These are phyloP conservation scores for Rhizophagus sp. DNA, from an alignment of 192 early-diverging fungal genomes.

Conservation along the genomic window DNA sequence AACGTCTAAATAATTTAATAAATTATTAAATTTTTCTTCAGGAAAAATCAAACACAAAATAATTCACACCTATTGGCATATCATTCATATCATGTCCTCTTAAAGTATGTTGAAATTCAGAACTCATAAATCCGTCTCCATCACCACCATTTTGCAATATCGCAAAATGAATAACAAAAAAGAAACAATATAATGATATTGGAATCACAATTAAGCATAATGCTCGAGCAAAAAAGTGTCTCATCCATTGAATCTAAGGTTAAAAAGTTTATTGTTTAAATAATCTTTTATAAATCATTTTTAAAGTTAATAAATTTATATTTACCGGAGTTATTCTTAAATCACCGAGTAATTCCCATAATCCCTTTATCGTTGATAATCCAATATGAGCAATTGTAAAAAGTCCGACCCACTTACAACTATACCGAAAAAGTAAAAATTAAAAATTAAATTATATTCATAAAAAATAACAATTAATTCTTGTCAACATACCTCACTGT, in stretches of 20 bases:
- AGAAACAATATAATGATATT: conserved; percentile 72
- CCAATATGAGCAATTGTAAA: conserved; percentile 88
- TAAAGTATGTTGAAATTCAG: conserved; percentile 84
- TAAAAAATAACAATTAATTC: not conserved
- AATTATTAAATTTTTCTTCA: not conserved
- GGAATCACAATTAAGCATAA: conserved; percentile 85
- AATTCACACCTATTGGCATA: conserved; percentile 55
- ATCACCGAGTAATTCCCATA: conserved; percentile 85
- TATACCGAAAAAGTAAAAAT: conserved; percentile 32
- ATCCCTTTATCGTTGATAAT: conserved; percentile 76
- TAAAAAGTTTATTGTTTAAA: conserved; percentile 1
- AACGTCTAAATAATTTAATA: conserved; percentile 47
- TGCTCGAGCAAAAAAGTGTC: conserved; percentile 83
- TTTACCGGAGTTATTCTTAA: conserved; percentile 53
- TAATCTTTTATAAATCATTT: conserved; percentile 13
- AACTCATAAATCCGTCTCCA: conserved; percentile 91
- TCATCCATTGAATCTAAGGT: conserved; percentile 34
- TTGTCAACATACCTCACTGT: conserved; percentile 33
- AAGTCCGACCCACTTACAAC: conserved; percentile 95
- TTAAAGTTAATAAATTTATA: not conserved
- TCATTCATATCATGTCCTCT: conserved; percentile 61
- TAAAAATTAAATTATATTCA: not conserved
- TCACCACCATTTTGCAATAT: conserved; percentile 78
- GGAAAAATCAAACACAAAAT: conserved; percentile 28
- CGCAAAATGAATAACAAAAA: conserved; percentile 90